Evolutionary conservation across 805 yeast genomes (phyloP).

Genomic region (Yamadazyma phyllophila): DNA sequence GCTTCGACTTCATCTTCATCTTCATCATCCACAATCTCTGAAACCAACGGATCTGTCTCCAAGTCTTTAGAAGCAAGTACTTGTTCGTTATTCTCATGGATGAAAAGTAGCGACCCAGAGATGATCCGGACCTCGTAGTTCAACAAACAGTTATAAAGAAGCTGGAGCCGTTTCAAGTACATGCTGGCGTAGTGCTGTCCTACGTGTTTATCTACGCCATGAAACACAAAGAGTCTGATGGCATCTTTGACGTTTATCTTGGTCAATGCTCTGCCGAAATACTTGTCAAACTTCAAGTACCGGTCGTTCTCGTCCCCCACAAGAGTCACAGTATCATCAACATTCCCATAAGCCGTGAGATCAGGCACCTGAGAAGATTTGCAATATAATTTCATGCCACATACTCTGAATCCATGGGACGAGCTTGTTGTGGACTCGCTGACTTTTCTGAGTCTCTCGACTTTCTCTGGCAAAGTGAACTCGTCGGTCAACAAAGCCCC

Average conservation of each 20-base stretch:
- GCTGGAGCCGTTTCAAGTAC: slow-evolving; percentile 58
- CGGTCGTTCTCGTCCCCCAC: slow-evolving; percentile 25
- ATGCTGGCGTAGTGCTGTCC: slow-evolving; percentile 19
- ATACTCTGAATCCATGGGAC: slow-evolving; percentile 66
- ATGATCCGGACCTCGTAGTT: slow-evolving; percentile 62
- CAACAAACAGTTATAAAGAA: slow-evolving; percentile 62
- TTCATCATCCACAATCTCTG: slow-evolving; percentile 1
- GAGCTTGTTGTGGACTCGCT: slow-evolving; percentile 79
- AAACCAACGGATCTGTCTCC: slow-evolving; percentile 37
- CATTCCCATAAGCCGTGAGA: slow-evolving; percentile 5
- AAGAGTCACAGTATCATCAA: background rate
- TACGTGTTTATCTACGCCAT: slow-evolving; percentile 5
- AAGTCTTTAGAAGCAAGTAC: slow-evolving; percentile 11
- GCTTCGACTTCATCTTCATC: slow-evolving; percentile 29
- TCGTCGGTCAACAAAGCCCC: slow-evolving; percentile 73
- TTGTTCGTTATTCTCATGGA: slow-evolving; percentile 73
- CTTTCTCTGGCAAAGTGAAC: slow-evolving; percentile 55
- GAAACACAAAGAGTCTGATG: slow-evolving; percentile 44
- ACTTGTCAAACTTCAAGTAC: slow-evolving; percentile 58
- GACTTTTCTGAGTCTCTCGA: slow-evolving; percentile 58
- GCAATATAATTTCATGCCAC: slow-evolving; percentile 74
- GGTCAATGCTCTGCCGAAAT: slow-evolving; percentile 64
- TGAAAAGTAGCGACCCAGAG: slow-evolving; percentile 70
- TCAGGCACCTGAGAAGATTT: background rate
- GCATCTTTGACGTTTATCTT: slow-evolving; percentile 43